Evolutionary conservation across 805 yeast species (phyloP), one percentile per base, ranked within the genome.

Genomic region (Pichia californica): DNA sequence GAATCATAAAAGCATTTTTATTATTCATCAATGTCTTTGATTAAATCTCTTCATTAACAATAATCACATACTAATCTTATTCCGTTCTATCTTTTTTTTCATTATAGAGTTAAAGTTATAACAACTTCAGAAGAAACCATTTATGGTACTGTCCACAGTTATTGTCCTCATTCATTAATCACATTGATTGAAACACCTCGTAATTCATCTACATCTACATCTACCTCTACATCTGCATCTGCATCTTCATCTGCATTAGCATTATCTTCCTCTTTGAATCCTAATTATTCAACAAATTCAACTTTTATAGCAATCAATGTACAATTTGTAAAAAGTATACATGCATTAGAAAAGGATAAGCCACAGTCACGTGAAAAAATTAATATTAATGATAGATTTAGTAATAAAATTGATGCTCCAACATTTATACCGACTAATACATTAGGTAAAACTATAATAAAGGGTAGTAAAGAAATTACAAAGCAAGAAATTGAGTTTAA

Each of bases 91-190:
- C 36, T 13, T 21, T 16, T 28, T 18, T 20, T 15, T 29, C 39
- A 26, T 25, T 31, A n/a, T 30, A 72, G 79, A 53, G 84, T 85
- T 45, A 76, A 70, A 55, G 67, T 83, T 41, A 73, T 76, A 11
- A 84, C 85, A 40, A 64, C 73, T 7, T 63, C 78, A 25, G 42
- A 30, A 11, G 48, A 43, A 23, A 67, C 68, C 8, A 67, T 78
- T 41, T 67, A 69, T n/a, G 95, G 93, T 1, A 64, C 71, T 27
- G 71, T 85, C 31, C 81, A 78, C 57, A 72, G 88, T 9, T 81
- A 74, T 57, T 74, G 77, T 45, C 67, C 79, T 7, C 70, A 68
- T 42, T 44, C 65, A 58, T 69, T 71, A 32, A 58, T 77, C n/a
- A 42, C 45, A 14, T 16, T 42, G 7, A 32, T 38, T 19, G 42